These are phyloP conservation scores for Collybia nuda DNA, from an alignment of 768 basidiomycete genomes.

Conservation along the genomic window DNA sequence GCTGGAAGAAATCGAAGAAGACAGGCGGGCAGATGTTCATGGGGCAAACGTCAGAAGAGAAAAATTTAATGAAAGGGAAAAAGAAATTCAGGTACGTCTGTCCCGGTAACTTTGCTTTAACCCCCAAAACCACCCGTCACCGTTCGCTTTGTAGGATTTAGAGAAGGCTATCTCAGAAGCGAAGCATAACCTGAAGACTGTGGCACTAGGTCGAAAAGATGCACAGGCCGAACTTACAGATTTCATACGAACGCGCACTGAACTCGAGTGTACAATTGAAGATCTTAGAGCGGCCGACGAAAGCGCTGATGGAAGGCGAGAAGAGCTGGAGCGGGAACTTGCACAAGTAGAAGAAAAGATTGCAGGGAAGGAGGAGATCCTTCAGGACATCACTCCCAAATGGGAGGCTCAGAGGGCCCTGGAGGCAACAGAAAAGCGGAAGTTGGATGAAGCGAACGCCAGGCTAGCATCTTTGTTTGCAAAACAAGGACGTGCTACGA, in stretches of 20 bases:
- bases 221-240: slow-evolving; percentile 85
- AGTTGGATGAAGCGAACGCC: slow-evolving; percentile 74
- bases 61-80: slow-evolving; percentile 81
- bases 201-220: slow-evolving; percentile 69
- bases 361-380: slow-evolving; percentile 54
- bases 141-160: slow-evolving; percentile 48
- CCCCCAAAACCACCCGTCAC: neutral
- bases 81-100: slow-evolving; percentile 71
- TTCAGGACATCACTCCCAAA: slow-evolving; percentile 65
- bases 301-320: slow-evolving; percentile 62
- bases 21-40: slow-evolving; percentile 80
- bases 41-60: slow-evolving; percentile 80
- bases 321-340: slow-evolving; percentile 66
- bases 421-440: slow-evolving; percentile 57
- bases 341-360: slow-evolving; percentile 59
- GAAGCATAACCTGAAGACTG: slow-evolving; percentile 70
- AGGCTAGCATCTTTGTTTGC: slow-evolving; percentile 75
- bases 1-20: slow-evolving; percentile 83
- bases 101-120: neutral
- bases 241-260: slow-evolving; percentile 79
- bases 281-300: slow-evolving; percentile 73
- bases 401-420: slow-evolving; percentile 60
- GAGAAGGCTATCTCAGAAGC: slow-evolving; percentile 71
- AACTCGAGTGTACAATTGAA: slow-evolving; percentile 78
- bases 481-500: slow-evolving; percentile 86